Conservation (phyloP, 164 flowering plant species). For the Cinnamomum chago region DNA sequence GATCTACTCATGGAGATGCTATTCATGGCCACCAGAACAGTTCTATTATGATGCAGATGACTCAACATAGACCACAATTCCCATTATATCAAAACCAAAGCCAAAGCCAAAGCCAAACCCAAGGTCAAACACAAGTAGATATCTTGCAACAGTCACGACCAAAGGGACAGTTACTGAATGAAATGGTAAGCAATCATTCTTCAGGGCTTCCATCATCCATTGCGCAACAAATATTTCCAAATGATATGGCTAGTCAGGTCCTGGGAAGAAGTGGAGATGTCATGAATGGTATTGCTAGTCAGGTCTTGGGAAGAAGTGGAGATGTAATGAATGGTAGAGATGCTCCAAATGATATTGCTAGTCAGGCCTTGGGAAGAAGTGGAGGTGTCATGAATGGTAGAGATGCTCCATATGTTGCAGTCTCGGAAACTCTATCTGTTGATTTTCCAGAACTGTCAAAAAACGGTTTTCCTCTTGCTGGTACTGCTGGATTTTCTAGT, state of each 20-base stretch:
- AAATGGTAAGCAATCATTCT: slow-evolving; percentile 20
- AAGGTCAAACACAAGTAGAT: slow-evolving; percentile 7
- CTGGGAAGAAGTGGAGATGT: slow-evolving; percentile 33
- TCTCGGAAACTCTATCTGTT: slow-evolving; percentile 40
- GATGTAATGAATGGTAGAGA: slow-evolving; percentile 23
- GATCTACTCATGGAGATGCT: slow-evolving; percentile 10
- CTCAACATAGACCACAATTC: slow-evolving; percentile 21
- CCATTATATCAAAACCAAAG: slow-evolving; percentile 1
- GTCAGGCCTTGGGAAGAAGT: slow-evolving; percentile 35
- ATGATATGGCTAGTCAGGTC: slow-evolving; percentile 26
- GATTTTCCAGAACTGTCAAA: slow-evolving; percentile 52
- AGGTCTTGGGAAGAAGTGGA: too few species aligned
- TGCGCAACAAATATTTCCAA: slow-evolving; percentile 37
- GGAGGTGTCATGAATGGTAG: slow-evolving; percentile 28
- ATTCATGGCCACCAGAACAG: slow-evolving; percentile 27
- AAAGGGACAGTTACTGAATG: slow-evolving; percentile 42
- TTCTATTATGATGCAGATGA: slow-evolving; percentile 49
- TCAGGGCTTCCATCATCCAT: slow-evolving; percentile 34
- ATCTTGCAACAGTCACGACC: slow-evolving; percentile 27
- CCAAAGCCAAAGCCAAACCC: background rate
- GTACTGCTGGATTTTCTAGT: slow-evolving; percentile 29
- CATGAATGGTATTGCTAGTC: slow-evolving; percentile 13
- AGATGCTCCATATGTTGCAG: slow-evolving; percentile 26
- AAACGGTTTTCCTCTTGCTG: slow-evolving; percentile 46
- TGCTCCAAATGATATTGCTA: slow-evolving; percentile 27